These are phyloP conservation scores for Rhipidocladum racemiflorum DNA, from an alignment of 176 grass and related monocot genomes.

Conservation along the genomic window DNA sequence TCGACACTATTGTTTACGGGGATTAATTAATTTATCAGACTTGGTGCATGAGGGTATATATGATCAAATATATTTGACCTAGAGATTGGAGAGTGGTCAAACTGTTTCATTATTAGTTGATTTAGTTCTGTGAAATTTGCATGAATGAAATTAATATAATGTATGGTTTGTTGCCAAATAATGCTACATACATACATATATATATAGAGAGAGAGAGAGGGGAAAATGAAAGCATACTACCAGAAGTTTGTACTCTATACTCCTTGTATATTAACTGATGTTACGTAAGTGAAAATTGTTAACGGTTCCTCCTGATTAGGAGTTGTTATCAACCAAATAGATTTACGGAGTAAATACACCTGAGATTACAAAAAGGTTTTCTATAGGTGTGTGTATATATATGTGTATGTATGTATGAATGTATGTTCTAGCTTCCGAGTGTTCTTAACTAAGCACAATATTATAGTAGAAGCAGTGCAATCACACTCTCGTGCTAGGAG, in stretches of 20 bases:
- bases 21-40: conserved; percentile 26
- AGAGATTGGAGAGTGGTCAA: conserved; percentile 9
- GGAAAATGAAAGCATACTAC: no score
- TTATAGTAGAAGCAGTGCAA: background rate
- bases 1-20: conserved; percentile 38
- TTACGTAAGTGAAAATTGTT: no score
- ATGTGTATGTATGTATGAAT: no score
- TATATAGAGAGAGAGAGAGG: no score
- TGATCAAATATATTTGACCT: conserved; percentile 41
- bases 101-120: conserved; percentile 19
- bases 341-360: no score
- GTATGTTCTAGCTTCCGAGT: background rate
- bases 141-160: conserved; percentile 30
- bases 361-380: no score
- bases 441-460: background rate
- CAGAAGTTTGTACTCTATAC: no score
- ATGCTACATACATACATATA: background rate
- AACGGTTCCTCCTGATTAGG: no score
- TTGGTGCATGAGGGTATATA: conserved; percentile 40
- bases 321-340: no score
- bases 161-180: conserved; percentile 10
- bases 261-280: no score
- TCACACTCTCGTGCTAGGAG: background rate
- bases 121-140: conserved; percentile 15
- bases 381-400: no score